phyloP scores from a whole-genome alignment of 768 basidiomycete genomes.

The Kwoniella pini region DNA sequence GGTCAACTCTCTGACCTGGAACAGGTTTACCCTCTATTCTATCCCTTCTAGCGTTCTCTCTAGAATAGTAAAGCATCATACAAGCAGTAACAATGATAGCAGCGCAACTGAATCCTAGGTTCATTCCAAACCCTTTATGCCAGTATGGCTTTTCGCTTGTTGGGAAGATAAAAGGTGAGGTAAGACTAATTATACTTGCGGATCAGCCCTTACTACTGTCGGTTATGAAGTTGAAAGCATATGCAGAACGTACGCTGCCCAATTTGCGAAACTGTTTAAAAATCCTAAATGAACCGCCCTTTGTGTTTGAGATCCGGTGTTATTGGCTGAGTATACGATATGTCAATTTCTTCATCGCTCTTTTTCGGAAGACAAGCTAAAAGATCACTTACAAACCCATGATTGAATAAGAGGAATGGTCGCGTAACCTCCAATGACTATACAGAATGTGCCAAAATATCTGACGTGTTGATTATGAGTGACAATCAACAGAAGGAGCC shows the following conservation, averaged over 20 bases:
- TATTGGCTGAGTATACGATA: not conserved
- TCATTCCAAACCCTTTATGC: not conserved
- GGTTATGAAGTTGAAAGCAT: not conserved
- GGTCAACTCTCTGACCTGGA: not conserved
- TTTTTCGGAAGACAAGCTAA: not conserved
- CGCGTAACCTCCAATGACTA: not conserved
- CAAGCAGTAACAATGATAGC: not conserved
- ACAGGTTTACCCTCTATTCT: not conserved
- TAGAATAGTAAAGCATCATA: not conserved
- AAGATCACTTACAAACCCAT: constrained; percentile 13
- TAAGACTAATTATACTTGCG: not conserved
- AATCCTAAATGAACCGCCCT: not conserved
- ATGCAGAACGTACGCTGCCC: not conserved
- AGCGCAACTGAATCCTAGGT: not conserved
- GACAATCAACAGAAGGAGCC: constrained; percentile 4
- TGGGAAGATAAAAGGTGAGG: not conserved
- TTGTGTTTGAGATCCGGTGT: not conserved
- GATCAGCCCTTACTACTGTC: too few species aligned
- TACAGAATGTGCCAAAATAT: not conserved
- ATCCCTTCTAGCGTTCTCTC: not conserved
- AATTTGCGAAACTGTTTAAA: not conserved
- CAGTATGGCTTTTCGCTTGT: not conserved
- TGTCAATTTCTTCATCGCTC: not conserved
- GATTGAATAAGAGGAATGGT: not conserved
- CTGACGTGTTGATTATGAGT: not conserved